phyloP scores from a whole-genome alignment of 768 basidiomycete genomes.

The Tricholoma sp. region DNA sequence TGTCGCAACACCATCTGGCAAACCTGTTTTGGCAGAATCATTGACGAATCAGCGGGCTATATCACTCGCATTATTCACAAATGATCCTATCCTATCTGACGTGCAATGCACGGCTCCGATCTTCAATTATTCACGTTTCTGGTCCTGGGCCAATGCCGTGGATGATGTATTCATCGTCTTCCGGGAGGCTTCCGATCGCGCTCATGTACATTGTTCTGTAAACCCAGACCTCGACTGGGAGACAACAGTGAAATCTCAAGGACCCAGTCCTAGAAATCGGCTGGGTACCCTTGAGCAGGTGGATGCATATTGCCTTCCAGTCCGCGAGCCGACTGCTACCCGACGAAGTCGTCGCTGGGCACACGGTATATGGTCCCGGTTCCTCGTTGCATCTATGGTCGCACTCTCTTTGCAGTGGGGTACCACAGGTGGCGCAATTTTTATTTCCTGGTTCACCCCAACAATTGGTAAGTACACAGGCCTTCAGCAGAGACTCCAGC shows the following conservation, averaged over 20 bases:
- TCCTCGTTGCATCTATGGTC: slow-evolving; percentile 14
- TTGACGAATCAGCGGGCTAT: slow-evolving; percentile 16
- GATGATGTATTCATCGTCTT: slow-evolving; percentile 19
- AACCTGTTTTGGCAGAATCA: background rate
- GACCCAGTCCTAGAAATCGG: slow-evolving; percentile 9
- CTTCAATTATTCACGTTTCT: slow-evolving; percentile 26
- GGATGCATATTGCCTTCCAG: slow-evolving; percentile 13
- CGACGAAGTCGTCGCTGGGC: slow-evolving; percentile 10
- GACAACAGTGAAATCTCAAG: slow-evolving; percentile 4
- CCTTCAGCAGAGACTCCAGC: too few relatives aligned
- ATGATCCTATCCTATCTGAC: slow-evolving; percentile 14
- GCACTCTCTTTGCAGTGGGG: slow-evolving; percentile 26
- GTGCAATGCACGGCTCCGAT: slow-evolving; percentile 21
- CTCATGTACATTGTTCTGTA: slow-evolving; percentile 14
- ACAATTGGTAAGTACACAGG: slow-evolving; percentile 14
- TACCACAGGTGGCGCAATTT: slow-evolving; percentile 21
- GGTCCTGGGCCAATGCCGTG: slow-evolving; percentile 23
- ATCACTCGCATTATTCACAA: slow-evolving; percentile 4
- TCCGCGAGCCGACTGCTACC: background rate
- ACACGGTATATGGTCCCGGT: slow-evolving; percentile 14
- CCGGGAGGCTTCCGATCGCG: slow-evolving; percentile 15
- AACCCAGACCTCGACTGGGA: slow-evolving; percentile 9
- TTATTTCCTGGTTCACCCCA: slow-evolving; percentile 22
- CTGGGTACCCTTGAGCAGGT: slow-evolving; percentile 14
- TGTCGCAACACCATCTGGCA: slow-evolving; percentile 14